These are phyloP conservation scores for Saccharomyces hybrid DNA, from an alignment of 1,139 yeast species.

Conservation along the genomic window DNA sequence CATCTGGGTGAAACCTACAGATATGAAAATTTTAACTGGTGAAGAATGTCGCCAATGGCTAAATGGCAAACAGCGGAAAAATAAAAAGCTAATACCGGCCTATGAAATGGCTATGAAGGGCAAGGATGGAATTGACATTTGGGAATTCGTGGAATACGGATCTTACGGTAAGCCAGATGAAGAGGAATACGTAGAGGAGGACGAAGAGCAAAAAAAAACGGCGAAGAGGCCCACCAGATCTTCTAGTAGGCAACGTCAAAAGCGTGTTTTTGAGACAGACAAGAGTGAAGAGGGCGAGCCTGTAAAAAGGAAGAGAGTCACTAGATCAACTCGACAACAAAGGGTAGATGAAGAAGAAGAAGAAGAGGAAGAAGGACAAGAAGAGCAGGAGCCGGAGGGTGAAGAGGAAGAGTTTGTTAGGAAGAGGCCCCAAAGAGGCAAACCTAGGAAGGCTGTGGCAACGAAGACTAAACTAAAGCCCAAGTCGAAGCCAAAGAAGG, in stretches of 20 bases:
- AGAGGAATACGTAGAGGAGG: constrained; percentile 11
- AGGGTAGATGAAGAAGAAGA: neutral
- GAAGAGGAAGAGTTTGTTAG: neutral
- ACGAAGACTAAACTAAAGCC: neutral
- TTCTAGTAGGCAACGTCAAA: constrained; percentile 11
- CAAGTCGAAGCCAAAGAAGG: neutral
- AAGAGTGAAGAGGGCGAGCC: constrained; percentile 4
- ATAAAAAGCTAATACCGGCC: constrained; percentile 27
- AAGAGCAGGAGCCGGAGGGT: neutral
- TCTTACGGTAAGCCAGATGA: constrained; percentile 23
- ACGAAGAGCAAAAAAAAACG: constrained; percentile 1
- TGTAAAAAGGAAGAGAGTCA: constrained; percentile 1
- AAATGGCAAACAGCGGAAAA: constrained; percentile 14
- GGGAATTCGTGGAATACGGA: constrained; percentile 31
- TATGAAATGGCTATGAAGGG: constrained; percentile 28
- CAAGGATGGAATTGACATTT: constrained; percentile 24
- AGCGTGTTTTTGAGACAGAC: constrained; percentile 8
- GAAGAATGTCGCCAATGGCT: constrained; percentile 27
- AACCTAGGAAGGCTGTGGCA: neutral
- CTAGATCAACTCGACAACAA: neutral
- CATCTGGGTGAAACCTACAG: constrained; percentile 27
- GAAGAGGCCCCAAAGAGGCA: neutral
- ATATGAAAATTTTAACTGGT: constrained; percentile 15
- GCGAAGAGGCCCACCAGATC: constrained; percentile 7
- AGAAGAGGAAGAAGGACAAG: neutral